A percentile compares a stretch with the other conserved stretches of the same genome.
Conservation (phyloP, 2,329 filamentous ascomycete genomes). For the Aspergillus carbonarius region DNA sequence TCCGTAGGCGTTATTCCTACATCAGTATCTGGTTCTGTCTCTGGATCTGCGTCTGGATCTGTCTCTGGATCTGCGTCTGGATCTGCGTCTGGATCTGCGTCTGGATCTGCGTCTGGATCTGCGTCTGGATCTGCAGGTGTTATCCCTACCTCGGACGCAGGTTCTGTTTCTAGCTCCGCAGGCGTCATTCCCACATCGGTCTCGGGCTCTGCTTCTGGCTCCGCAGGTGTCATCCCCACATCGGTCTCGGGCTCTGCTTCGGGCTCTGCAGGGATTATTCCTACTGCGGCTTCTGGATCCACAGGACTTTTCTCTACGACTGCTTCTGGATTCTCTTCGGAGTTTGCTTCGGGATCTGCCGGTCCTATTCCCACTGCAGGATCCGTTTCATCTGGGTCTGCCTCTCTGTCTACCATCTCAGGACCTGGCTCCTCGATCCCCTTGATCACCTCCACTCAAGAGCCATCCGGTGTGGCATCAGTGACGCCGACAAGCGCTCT, state of each 20-base stretch:
- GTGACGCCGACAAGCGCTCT: background rate
- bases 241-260: background rate
- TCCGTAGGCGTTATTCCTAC: background rate
- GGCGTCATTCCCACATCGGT: background rate
- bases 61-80: background rate
- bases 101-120: too few species aligned
- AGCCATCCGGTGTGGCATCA: background rate
- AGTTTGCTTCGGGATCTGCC: background rate
- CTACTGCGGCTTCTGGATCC: constrained; percentile 1
- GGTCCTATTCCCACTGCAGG: background rate
- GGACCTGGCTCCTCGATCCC: background rate
- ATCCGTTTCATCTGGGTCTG: background rate
- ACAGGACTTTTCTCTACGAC: background rate
- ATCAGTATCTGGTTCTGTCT: background rate
- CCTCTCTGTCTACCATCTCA: background rate
- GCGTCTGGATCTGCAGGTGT: too few species aligned
- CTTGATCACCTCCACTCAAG: background rate
- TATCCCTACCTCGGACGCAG: too few species aligned
- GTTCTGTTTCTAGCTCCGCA: background rate
- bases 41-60: background rate
- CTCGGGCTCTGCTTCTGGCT: background rate
- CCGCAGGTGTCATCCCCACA: constrained; percentile 3
- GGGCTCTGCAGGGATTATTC: background rate
- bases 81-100: background rate
- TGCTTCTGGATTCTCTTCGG: background rate